A percentile compares a stretch with the other conserved stretches of the same genome.
Conservation (phyloP, 2,329 filamentous ascomycete genomes). For the Penicillium sp. region DNA sequence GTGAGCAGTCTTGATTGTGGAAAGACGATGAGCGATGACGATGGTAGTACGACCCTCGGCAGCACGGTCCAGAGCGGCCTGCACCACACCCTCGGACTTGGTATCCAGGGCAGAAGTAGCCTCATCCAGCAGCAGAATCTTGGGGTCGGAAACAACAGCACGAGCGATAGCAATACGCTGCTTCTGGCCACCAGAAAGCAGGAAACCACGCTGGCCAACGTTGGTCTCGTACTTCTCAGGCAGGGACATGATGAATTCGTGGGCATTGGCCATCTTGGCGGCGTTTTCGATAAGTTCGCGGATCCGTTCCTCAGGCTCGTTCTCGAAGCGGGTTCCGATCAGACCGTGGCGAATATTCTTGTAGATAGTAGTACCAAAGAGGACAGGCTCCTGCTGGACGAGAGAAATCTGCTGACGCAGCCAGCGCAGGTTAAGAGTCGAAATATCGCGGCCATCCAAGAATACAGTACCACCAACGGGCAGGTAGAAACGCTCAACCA, state of each 20-base stretch:
- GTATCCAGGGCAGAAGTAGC: slow-evolving; percentile 93
- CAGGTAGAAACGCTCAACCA: slow-evolving; percentile 93
- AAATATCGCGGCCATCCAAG: slow-evolving; percentile 81
- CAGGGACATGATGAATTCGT: slow-evolving; percentile 81
- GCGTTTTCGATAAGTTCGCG: slow-evolving; percentile 75
- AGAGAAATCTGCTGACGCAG: slow-evolving; percentile 88
- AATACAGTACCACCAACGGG: slow-evolving; percentile 78
- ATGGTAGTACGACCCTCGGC: slow-evolving; percentile 89
- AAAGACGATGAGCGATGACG: slow-evolving; percentile 91
- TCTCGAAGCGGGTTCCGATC: slow-evolving; percentile 78
- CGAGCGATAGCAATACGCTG: slow-evolving; percentile 94
- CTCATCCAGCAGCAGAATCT: slow-evolving; percentile 90
- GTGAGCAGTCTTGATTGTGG: slow-evolving; percentile 90
- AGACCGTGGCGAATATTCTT: slow-evolving; percentile 89
- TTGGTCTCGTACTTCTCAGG: slow-evolving; percentile 91
- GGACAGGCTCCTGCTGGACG: slow-evolving; percentile 88
- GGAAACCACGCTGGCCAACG: slow-evolving; percentile 91
- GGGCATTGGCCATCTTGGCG: slow-evolving; percentile 88
- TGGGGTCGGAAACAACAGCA: slow-evolving; percentile 87
- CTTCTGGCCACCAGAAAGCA: slow-evolving; percentile 93
- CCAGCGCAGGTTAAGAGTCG: slow-evolving; percentile 83
- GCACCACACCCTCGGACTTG: slow-evolving; percentile 91
- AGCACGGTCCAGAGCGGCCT: slow-evolving; percentile 86
- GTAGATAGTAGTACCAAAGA: slow-evolving; percentile 88
- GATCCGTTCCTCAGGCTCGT: slow-evolving; percentile 68